Percentiles rank a stretch among this genome's conserved stretches.
Evolutionary conservation across 129 eudicot genomes (phyloP).

Genomic region (Flaveria linearis): DNA sequence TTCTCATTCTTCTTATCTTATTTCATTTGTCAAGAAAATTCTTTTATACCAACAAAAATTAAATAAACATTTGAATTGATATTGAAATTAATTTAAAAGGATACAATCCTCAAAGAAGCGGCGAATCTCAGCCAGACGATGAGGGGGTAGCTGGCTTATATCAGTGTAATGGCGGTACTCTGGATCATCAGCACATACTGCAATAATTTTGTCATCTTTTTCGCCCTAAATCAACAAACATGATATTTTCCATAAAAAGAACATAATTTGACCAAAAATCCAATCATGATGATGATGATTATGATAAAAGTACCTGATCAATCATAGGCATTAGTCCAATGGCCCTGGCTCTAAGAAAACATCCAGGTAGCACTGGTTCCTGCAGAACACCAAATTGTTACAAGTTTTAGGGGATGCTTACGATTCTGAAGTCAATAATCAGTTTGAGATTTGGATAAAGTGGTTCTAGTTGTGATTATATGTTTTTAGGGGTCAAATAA

Average conservation of each 20-base stretch:
- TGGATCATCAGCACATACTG: constrained; percentile 79
- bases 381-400: constrained; percentile 23
- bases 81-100: constrained; percentile 23
- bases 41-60: not conserved
- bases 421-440: not conserved
- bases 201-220: constrained; percentile 76
- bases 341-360: constrained; percentile 68
- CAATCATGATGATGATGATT: not conserved
- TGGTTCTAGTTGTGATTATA: not conserved
- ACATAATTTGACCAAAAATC: not conserved
- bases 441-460: not conserved
- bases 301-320: constrained; percentile 59
- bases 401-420: constrained; percentile 2
- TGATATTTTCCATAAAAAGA: not conserved
- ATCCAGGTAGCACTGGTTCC: constrained; percentile 83
- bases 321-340: constrained; percentile 83
- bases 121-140: constrained; percentile 70
- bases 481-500: not conserved
- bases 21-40: constrained; percentile 29
- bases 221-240: constrained; percentile 49
- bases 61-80: not conserved
- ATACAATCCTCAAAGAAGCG: constrained; percentile 85
- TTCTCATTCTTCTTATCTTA: constrained; percentile 83
- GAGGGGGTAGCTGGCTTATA: constrained; percentile 73
- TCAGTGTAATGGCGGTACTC: constrained; percentile 70